These are phyloP conservation scores for Asterella californica DNA, from an alignment of 225 moss, liverwort and hornwort species.

Conservation along the genomic window DNA sequence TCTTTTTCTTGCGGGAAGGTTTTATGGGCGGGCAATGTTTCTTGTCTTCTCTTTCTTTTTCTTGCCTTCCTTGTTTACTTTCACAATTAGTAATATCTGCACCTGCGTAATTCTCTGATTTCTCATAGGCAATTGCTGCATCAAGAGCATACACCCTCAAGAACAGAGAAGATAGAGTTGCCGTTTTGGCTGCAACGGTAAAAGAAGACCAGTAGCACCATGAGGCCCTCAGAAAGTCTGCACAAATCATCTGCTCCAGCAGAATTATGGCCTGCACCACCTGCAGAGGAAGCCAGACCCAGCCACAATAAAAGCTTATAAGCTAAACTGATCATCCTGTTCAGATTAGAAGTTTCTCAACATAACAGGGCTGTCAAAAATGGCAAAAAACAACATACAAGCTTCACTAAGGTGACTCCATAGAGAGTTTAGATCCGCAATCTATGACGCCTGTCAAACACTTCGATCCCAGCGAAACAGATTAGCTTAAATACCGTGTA, in stretches of 20 bases:
- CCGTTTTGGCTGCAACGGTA: constrained; percentile 82
- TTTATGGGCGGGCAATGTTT: neutral
- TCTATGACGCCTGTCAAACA: neutral
- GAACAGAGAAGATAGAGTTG: constrained; percentile 72
- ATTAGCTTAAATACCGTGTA: constrained; percentile 58
- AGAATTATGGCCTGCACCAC: constrained; percentile 76
- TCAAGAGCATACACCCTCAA: constrained; percentile 76
- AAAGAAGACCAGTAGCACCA: constrained; percentile 99
- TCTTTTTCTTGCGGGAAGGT: constrained; percentile 13
- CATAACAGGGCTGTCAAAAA: neutral
- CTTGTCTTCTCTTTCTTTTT: constrained; percentile 29
- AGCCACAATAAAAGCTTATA: neutral
- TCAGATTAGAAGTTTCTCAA: constrained; percentile 1
- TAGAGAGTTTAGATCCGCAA: neutral
- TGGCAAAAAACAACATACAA: neutral
- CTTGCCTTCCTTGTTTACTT: constrained; percentile 29
- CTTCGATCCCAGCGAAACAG: neutral
- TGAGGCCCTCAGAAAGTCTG: constrained; percentile 71
- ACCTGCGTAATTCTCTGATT: constrained; percentile 26
- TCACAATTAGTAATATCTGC: constrained; percentile 21
- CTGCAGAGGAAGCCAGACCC: constrained; percentile 38
- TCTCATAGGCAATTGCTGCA: constrained; percentile 57
- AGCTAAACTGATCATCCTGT: neutral
- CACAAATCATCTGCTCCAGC: constrained; percentile 89
- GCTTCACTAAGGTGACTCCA: neutral